These are phyloP conservation scores for Abrus pulchellus DNA, from an alignment of 306 rosid species.

Conservation along the genomic window DNA sequence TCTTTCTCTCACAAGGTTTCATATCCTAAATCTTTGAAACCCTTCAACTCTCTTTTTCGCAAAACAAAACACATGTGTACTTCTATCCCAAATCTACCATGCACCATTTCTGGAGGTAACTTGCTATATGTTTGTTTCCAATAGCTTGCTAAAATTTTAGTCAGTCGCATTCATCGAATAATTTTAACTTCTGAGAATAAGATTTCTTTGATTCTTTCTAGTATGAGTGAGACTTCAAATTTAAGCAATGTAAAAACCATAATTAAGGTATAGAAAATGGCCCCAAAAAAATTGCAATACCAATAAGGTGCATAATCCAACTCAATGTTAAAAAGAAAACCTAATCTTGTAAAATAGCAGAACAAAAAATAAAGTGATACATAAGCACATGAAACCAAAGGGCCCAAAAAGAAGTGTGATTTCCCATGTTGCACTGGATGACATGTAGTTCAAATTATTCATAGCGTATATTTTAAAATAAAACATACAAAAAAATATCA, in stretches of 20 bases:
- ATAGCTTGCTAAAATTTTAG: background rate
- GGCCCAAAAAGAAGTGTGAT: background rate
- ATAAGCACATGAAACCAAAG: background rate
- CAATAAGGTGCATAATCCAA: background rate
- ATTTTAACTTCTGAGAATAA: background rate
- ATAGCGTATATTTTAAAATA: too few species aligned
- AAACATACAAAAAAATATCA: too few species aligned
- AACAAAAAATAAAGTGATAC: background rate
- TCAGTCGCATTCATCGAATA: background rate
- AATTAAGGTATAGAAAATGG: background rate
- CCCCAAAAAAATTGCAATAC: background rate
- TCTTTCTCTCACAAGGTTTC: too few species aligned
- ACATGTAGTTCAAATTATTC: too few species aligned
- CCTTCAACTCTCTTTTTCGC: too few species aligned
- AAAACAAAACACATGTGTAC: too few species aligned
- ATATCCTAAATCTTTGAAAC: too few species aligned
- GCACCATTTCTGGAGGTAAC: constrained; percentile 83
- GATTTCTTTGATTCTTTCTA: background rate
- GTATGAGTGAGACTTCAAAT: background rate
- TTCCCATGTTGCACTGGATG: too few species aligned
- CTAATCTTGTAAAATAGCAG: background rate
- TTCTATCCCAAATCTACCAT: too few species aligned
- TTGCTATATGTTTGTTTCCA: constrained; percentile 28
- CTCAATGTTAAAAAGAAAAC: background rate
- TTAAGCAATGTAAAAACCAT: too few species aligned